Evolutionary conservation across 2,329 filamentous ascomycete species (phyloP), one percentile per base, ranked within the genome.

Genomic region (Calonectria crousiana): DNA sequence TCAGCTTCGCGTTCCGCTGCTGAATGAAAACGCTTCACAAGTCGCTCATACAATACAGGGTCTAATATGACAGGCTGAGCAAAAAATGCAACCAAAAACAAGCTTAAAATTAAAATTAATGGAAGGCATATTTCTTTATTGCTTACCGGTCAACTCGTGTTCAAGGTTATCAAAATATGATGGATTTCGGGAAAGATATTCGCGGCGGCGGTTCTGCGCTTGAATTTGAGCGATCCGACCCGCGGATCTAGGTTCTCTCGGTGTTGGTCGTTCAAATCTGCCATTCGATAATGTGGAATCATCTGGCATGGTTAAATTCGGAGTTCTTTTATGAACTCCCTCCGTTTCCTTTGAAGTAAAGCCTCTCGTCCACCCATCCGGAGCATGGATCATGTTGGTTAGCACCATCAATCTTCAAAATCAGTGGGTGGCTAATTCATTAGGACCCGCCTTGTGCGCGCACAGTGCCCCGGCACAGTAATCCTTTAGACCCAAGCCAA

Each of bases 21-120:
- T 1, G 92, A 93, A 77, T 96, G 94, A 83, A 95, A 96, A 67
- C 91, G 92, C 67, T 95, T 92, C 74, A 98, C 90, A 30, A 97
- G 89, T 68, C 91, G 90, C 83, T 97, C 94, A 87, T 98, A 98
- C 38, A 97, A 90, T 11, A 96, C 86, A 1, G 95, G 95, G 84
- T 97, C 94, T 90, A 72, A n/a, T 30, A 32, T 16, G 28, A 4
- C 36, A 47, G 44, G 47, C 26, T 41, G 64, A 69, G 73, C 71
- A 74, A 67, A 69, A 28, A 49, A 49, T 58, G 60, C 34, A 47
- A 23, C 20, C 44, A 47, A n/a, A 13, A 4, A 13, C 47, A 38
- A 23, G 13, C 34, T 20, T 9, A 41, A 38, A 30, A 14, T 51
- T 13, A 44, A 20, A 62, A 18, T n/a, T 28, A 30, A 41, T 11